Percentiles rank a stretch among this genome's conserved stretches.
Conservation (phyloP, 306 rosid species). For the Albizia julibrissin region DNA sequence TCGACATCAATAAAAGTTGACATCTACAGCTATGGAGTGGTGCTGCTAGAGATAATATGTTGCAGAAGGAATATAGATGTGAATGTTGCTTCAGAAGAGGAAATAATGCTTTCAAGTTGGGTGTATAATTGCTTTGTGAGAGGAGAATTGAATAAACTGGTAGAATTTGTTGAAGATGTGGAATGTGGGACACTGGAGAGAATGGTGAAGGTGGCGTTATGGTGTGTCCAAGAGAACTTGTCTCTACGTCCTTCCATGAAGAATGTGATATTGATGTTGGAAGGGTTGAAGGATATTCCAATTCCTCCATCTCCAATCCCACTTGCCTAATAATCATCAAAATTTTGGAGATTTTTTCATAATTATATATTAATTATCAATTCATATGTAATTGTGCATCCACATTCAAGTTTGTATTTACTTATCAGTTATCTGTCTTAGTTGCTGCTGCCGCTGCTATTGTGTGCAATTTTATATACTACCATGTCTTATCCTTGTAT, state of each 20-base stretch:
- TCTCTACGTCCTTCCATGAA: conserved; percentile 46
- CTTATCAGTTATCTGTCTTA: not conserved
- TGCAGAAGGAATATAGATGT: conserved; percentile 32
- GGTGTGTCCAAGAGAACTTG: conserved; percentile 46
- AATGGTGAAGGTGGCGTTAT: conserved; percentile 43
- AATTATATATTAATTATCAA: not conserved
- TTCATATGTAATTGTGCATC: not conserved
- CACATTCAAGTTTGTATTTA: not conserved
- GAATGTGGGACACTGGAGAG: conserved; percentile 32
- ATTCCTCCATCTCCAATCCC: conserved; percentile 41
- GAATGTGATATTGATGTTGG: conserved; percentile 43
- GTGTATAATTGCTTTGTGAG: conserved; percentile 30
- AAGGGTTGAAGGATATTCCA: conserved; percentile 36
- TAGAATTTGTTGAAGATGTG: conserved; percentile 12
- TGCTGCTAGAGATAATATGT: conserved; percentile 40
- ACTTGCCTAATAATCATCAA: not conserved
- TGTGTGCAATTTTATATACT: not conserved
- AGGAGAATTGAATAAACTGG: conserved; percentile 28
- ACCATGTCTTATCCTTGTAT: not conserved
- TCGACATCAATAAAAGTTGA: conserved; percentile 33
- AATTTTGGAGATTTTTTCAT: not conserved
- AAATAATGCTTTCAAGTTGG: conserved; percentile 28
- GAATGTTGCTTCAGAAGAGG: conserved; percentile 25
- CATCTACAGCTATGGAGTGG: conserved; percentile 36
- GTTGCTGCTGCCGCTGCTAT: not conserved